phyloP scores from a whole-genome alignment of 345 rosid species.

The Lepidium aucheri region DNA sequence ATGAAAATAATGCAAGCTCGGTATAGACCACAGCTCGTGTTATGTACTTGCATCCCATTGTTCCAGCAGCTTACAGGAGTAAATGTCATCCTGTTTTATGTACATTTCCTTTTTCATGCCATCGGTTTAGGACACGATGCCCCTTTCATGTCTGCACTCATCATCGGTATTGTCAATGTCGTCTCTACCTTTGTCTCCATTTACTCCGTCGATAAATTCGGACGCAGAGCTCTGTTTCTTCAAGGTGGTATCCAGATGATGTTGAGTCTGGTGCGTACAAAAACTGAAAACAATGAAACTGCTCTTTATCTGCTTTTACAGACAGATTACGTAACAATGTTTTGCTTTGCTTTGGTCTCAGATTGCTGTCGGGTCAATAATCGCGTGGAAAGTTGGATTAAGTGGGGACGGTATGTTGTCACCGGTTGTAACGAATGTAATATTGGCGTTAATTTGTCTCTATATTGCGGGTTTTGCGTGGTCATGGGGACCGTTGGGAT shows the following conservation, averaged over 20 bases:
- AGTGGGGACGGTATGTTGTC: constrained; percentile 22
- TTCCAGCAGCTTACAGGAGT: constrained; percentile 40
- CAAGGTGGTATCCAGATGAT: constrained; percentile 35
- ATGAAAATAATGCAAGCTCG: constrained; percentile 7
- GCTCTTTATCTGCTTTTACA: neutral
- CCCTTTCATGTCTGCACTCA: constrained; percentile 26
- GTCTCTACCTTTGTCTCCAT: constrained; percentile 28
- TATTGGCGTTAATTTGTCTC: constrained; percentile 25
- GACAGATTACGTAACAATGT: neutral
- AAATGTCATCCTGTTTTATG: constrained; percentile 40
- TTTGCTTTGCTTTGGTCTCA: neutral
- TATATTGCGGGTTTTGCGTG: constrained; percentile 29
- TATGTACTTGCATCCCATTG: constrained; percentile 25
- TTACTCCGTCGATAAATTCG: constrained; percentile 26
- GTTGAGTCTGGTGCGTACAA: constrained; percentile 22
- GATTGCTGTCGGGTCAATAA: constrained; percentile 21
- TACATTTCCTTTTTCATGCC: constrained; percentile 34
- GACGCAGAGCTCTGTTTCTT: constrained; percentile 30
- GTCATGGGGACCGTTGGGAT: constrained; percentile 37
- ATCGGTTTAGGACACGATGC: constrained; percentile 31
- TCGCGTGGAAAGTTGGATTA: constrained; percentile 22
- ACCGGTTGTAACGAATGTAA: neutral
- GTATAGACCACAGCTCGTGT: constrained; percentile 33
- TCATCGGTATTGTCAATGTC: constrained; percentile 30
- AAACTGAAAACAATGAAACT: no score